These are phyloP conservation scores for Taphrina sp. DNA, from an alignment of 1,139 yeast genomes.

Conservation along the genomic window DNA sequence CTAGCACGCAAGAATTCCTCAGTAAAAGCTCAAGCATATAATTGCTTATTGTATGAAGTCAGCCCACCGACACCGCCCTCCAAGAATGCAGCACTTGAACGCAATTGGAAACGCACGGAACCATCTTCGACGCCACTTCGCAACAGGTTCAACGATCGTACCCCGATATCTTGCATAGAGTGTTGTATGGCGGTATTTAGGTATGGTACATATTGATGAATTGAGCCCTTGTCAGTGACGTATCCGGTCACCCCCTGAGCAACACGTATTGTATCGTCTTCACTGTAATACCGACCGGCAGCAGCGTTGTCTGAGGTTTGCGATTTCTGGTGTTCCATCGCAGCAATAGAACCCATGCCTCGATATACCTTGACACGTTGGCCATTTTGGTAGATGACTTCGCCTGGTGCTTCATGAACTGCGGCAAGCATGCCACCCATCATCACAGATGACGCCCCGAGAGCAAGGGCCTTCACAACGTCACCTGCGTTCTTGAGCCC, in stretches of 20 bases:
- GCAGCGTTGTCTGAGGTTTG: conserved; percentile 80
- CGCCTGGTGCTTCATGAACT: conserved; percentile 98
- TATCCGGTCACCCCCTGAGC: conserved; percentile 99
- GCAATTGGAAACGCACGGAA: conserved; percentile 85
- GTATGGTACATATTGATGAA: conserved; percentile 90
- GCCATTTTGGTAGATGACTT: conserved; percentile 95
- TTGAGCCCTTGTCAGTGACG: conserved; percentile 94
- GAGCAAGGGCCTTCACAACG: conserved; percentile 91
- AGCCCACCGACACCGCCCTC: conserved; percentile 98
- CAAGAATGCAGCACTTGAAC: conserved; percentile 97
- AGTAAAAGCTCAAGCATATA: conserved; percentile 51
- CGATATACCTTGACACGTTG: conserved; percentile 95
- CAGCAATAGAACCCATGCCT: conserved; percentile 99
- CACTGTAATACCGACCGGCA: conserved; percentile 96
- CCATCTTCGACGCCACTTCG: conserved; percentile 65
- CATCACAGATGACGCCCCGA: conserved; percentile 98
- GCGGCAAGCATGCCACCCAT: conserved; percentile 99
- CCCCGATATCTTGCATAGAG: conserved; percentile 98
- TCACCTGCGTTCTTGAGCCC: conserved; percentile 99
- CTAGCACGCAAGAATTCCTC: too few species aligned
- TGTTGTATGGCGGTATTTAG: conserved; percentile 94
- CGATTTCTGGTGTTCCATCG: conserved; percentile 80
- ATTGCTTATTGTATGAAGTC: conserved; percentile 95
- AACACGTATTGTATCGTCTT: conserved; percentile 88
- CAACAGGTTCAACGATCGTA: conserved; percentile 61